Percentiles rank a stretch among this genome's conserved stretches.
phyloP scores from a whole-genome alignment of 108 stramenopile genomes.

The Nitzschia sp. region DNA sequence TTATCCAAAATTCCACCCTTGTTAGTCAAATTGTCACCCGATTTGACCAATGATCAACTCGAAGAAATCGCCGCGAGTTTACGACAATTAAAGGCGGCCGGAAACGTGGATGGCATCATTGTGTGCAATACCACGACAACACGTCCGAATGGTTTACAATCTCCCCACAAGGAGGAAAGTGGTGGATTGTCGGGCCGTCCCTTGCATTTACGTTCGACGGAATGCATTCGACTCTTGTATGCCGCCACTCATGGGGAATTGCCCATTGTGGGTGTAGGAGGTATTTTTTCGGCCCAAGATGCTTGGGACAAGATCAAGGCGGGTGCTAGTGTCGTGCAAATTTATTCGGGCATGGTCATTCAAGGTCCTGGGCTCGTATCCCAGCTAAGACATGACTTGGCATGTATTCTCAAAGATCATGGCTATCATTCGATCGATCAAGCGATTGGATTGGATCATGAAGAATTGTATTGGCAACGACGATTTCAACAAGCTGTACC shows the following conservation, averaged over 20 bases:
- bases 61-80: conserved; percentile 73
- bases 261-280: conserved; percentile 95
- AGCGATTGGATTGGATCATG: conserved; percentile 70
- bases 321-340: conserved; percentile 91
- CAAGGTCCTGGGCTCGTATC: conserved; percentile 86
- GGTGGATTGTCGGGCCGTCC: conserved; percentile 94
- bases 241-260: conserved; percentile 73
- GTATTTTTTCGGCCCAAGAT: conserved; percentile 81
- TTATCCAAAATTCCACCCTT: conserved; percentile 47
- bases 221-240: conserved; percentile 84
- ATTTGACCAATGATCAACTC: conserved; percentile 79
- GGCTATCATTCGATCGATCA: conserved; percentile 59
- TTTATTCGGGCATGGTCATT: conserved; percentile 92
- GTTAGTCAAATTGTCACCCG: conserved; percentile 95
- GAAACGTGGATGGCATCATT: conserved; percentile 94
- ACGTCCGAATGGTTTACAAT: conserved; percentile 50
- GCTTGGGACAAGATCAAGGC: conserved; percentile 93
- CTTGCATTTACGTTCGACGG: conserved; percentile 76
- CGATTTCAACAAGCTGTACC: conserved; percentile 5
- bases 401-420: conserved; percentile 57
- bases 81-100: conserved; percentile 72
- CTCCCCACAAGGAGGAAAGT: conserved; percentile 39
- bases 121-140: conserved; percentile 90
- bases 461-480: conserved; percentile 71
- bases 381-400: conserved; percentile 70